A percentile compares a stretch with the other conserved stretches of the same genome.
Evolutionary conservation across 345 rosid species (phyloP).

Genomic region (Euphorbia peplus): DNA sequence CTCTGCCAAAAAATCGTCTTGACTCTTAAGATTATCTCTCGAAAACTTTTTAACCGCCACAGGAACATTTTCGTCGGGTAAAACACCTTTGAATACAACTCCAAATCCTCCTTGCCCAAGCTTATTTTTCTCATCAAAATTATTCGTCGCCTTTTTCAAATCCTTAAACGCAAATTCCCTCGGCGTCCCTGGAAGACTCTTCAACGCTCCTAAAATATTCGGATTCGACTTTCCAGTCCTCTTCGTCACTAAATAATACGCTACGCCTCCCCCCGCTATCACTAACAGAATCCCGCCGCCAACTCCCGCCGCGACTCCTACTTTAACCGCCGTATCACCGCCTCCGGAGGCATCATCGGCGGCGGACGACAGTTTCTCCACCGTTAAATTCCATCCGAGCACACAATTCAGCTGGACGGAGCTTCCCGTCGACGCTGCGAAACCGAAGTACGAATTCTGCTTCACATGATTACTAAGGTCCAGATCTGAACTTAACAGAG

Average conservation of each 20-base stretch:
- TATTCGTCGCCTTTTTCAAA: constrained; percentile 56
- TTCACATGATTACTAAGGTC: constrained; percentile 36
- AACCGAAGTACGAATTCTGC: constrained; percentile 47
- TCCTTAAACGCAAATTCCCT: constrained; percentile 46
- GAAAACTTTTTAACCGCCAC: constrained; percentile 57
- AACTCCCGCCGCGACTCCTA: constrained; percentile 32
- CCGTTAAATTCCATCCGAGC: constrained; percentile 51
- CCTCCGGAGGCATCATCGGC: background rate
- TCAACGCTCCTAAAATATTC: constrained; percentile 40
- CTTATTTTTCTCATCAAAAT: constrained; percentile 48
- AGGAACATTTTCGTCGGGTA: constrained; percentile 37
- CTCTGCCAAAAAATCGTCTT: constrained; percentile 52
- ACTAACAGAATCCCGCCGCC: constrained; percentile 8
- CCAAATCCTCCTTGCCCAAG: constrained; percentile 62
- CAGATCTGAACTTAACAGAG: constrained; percentile 30
- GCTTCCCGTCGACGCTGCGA: constrained; percentile 52
- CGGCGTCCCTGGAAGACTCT: constrained; percentile 48
- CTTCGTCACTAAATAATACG: constrained; percentile 19
- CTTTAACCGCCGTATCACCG: constrained; percentile 15
- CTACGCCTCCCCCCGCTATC: constrained; percentile 13
- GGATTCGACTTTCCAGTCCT: constrained; percentile 26
- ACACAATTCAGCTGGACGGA: constrained; percentile 44
- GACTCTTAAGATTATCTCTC: constrained; percentile 37
- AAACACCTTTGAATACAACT: constrained; percentile 46
- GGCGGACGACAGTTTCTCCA: constrained; percentile 30